Conservation (phyloP, 2,329 filamentous ascomycete species). For the Xylaria sp. region DNA sequence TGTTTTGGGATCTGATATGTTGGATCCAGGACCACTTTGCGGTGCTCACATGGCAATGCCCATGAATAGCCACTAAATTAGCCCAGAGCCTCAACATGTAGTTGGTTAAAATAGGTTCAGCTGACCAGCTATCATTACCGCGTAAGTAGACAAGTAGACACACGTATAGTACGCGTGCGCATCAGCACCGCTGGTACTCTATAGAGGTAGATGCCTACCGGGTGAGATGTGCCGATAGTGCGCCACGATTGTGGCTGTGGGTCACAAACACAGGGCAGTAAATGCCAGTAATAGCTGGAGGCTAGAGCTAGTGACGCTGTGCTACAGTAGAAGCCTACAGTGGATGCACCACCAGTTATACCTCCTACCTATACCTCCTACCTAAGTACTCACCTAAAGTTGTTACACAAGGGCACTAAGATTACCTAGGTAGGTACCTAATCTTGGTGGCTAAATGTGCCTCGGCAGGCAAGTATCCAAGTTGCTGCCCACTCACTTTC, state of each 20-base stretch:
- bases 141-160: too few species aligned
- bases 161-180: too few species aligned
- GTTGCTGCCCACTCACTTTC: background rate
- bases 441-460: background rate
- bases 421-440: too few species aligned
- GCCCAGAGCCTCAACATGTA: background rate
- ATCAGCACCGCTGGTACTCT: too few species aligned
- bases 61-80: background rate
- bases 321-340: too few species aligned
- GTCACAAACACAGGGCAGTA: too few species aligned
- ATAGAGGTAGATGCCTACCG: background rate
- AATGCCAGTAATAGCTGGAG: too few species aligned
- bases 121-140: conserved; percentile 20
- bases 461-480: background rate
- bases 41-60: conserved; percentile 8
- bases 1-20: background rate
- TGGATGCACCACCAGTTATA: too few species aligned
- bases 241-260: background rate
- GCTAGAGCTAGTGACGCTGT: too few species aligned
- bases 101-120: conserved; percentile 19
- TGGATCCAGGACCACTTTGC: background rate
- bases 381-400: background rate
- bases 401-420: background rate
- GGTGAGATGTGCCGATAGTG: background rate
- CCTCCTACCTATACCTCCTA: background rate